Conservation (phyloP, 2,329 filamentous ascomycete species). For the Botryotinia globosa region DNA sequence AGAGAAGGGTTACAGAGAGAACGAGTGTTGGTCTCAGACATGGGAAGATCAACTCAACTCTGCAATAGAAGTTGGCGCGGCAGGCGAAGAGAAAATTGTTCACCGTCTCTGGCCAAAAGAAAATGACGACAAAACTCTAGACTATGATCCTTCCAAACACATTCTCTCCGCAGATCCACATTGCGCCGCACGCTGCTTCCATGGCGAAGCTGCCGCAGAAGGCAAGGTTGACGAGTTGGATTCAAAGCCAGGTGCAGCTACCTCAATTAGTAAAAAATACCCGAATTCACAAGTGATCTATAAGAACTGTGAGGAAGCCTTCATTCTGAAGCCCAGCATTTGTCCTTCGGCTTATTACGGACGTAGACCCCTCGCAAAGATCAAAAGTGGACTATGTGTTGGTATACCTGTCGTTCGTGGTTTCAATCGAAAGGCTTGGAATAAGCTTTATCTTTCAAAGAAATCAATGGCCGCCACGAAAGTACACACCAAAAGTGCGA, state of each 20-base stretch:
- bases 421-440: constrained; percentile 77
- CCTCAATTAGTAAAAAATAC: constrained; percentile 53
- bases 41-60: constrained; percentile 90
- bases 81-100: constrained; percentile 87
- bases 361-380: constrained; percentile 75
- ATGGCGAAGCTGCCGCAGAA: constrained; percentile 57
- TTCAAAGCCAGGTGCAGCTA: constrained; percentile 23
- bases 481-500: constrained; percentile 31
- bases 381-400: constrained; percentile 72
- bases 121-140: constrained; percentile 37
- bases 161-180: constrained; percentile 48
- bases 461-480: constrained; percentile 37
- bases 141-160: constrained; percentile 28
- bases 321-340: constrained; percentile 80
- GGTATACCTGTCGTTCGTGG: constrained; percentile 87
- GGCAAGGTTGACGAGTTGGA: constrained; percentile 42
- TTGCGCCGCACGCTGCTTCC: constrained; percentile 59
- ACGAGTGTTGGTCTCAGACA: constrained; percentile 85
- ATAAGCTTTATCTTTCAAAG: constrained; percentile 56
- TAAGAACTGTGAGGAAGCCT: constrained; percentile 72
- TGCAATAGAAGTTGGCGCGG: constrained; percentile 83
- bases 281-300: constrained; percentile 82
- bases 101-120: constrained; percentile 73
- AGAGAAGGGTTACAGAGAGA: constrained; percentile 83
- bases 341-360: constrained; percentile 84